These are phyloP conservation scores for Grosmannia clavigera DNA, from an alignment of 2,329 filamentous ascomycete species.

Conservation along the genomic window DNA sequence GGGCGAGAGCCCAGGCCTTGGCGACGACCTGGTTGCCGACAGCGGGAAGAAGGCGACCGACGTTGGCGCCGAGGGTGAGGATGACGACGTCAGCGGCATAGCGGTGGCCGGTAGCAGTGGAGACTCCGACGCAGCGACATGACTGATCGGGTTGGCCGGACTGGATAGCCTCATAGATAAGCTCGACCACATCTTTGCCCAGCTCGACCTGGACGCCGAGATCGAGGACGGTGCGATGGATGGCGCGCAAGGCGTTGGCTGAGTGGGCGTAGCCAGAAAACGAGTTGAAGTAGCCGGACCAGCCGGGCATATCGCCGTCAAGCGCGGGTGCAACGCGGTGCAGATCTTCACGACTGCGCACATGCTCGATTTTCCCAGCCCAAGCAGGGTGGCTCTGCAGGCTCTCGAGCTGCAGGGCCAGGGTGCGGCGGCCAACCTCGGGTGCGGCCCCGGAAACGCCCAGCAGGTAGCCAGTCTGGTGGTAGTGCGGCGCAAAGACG, in stretches of 20 bases:
- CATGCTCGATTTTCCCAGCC: constrained; percentile 22
- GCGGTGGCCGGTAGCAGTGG: constrained; percentile 15
- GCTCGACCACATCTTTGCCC: constrained; percentile 22
- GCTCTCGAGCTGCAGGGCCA: constrained; percentile 29
- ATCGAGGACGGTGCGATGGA: constrained; percentile 28
- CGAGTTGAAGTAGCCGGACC: constrained; percentile 46
- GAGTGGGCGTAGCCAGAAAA: constrained; percentile 46
- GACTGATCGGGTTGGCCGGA: constrained; percentile 5
- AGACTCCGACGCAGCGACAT: constrained; percentile 16
- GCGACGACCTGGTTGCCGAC: constrained; percentile 38
- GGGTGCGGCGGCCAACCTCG: constrained; percentile 31
- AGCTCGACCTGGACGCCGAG: constrained; percentile 23
- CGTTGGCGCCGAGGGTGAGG: constrained; percentile 16
- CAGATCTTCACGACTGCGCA: not conserved
- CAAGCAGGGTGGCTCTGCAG: constrained; percentile 27
- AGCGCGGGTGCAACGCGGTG: constrained; percentile 23
- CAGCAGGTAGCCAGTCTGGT: constrained; percentile 33
- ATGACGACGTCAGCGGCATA: constrained; percentile 29
- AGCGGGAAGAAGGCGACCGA: constrained; percentile 34
- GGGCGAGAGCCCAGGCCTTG: constrained; percentile 46
- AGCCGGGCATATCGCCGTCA: constrained; percentile 34
- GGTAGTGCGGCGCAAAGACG: constrained; percentile 39
- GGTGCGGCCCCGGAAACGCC: constrained; percentile 34
- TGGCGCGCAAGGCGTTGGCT: constrained; percentile 33
- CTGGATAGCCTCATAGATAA: constrained; percentile 22